Conservation (phyloP, 2,329 filamentous ascomycete species). For the Lachnellula willkommii region DNA sequence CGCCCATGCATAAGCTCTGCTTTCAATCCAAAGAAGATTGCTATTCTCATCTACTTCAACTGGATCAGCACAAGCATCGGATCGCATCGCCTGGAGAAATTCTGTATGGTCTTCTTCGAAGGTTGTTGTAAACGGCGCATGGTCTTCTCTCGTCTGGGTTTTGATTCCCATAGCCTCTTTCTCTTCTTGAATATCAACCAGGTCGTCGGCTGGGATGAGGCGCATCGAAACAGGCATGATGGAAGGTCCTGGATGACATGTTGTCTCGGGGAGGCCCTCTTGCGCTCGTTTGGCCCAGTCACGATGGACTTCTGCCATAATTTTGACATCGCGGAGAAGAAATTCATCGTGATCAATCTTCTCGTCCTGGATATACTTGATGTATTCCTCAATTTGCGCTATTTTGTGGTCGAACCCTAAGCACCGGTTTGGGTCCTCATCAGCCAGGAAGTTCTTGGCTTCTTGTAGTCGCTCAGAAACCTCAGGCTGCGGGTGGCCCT, state of each 20-base stretch:
- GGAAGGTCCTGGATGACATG: slow-evolving; percentile 1
- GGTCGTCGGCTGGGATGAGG: slow-evolving; percentile 12
- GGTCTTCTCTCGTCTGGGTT: slow-evolving; percentile 20
- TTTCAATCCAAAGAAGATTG: slow-evolving; percentile 22
- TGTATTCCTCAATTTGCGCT: slow-evolving; percentile 25
- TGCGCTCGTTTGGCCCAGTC: slow-evolving; percentile 16
- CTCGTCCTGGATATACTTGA: slow-evolving; percentile 17
- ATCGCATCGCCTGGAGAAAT: slow-evolving; percentile 18
- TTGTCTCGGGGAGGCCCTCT: background rate
- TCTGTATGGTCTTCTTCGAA: slow-evolving; percentile 13
- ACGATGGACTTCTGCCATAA: slow-evolving; percentile 21
- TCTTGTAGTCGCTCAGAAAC: slow-evolving; percentile 31
- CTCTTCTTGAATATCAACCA: slow-evolving; percentile 6
- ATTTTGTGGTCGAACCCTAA: slow-evolving; percentile 37
- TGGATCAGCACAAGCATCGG: slow-evolving; percentile 15
- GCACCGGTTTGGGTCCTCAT: slow-evolving; percentile 43
- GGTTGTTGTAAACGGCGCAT: slow-evolving; percentile 21
- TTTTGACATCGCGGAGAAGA: slow-evolving; percentile 20
- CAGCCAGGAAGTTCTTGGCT: slow-evolving; percentile 42
- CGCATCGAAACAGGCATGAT: slow-evolving; percentile 18
- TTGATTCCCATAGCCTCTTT: slow-evolving; percentile 8
- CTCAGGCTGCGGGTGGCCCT: slow-evolving; percentile 31
- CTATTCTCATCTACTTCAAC: slow-evolving; percentile 12
- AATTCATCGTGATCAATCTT: slow-evolving; percentile 6
- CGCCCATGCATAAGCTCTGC: slow-evolving; percentile 22